Conservation (phyloP, 1,284 basidiomycete genomes). For the Pholiota adiposa region DNA sequence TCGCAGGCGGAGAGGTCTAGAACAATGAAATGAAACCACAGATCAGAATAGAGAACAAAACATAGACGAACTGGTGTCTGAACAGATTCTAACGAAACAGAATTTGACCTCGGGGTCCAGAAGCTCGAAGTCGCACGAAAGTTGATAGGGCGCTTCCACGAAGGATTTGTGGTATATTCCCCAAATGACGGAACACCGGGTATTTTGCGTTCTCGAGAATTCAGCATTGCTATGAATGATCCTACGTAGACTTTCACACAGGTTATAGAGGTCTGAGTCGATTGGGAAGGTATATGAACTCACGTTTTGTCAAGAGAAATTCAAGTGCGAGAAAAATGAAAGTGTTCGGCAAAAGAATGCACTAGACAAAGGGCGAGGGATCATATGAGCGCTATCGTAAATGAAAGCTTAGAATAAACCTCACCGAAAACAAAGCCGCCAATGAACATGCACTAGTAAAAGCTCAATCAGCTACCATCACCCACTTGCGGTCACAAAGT, state of each 20-base stretch:
- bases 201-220: constrained; percentile 38
- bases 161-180: constrained; percentile 13
- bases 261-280: background rate
- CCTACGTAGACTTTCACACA: constrained; percentile 48
- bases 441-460: constrained; percentile 31
- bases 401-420: background rate
- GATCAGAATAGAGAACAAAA: background rate
- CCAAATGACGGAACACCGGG: constrained; percentile 13
- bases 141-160: constrained; percentile 21
- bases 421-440: constrained; percentile 26
- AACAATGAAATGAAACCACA: background rate
- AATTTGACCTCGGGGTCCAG: constrained; percentile 15
- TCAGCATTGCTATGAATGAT: constrained; percentile 56
- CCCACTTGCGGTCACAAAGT: no score
- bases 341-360: constrained; percentile 48
- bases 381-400: background rate
- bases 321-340: constrained; percentile 53
- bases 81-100: constrained; percentile 10
- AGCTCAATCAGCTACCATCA: constrained; percentile 26
- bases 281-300: constrained; percentile 19
- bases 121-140: constrained; percentile 22
- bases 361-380: constrained; percentile 31
- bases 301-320: constrained; percentile 54
- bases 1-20: background rate
- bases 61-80: constrained; percentile 9